Conservation (phyloP, 345 rosid genomes). For the Populus tremula region DNA sequence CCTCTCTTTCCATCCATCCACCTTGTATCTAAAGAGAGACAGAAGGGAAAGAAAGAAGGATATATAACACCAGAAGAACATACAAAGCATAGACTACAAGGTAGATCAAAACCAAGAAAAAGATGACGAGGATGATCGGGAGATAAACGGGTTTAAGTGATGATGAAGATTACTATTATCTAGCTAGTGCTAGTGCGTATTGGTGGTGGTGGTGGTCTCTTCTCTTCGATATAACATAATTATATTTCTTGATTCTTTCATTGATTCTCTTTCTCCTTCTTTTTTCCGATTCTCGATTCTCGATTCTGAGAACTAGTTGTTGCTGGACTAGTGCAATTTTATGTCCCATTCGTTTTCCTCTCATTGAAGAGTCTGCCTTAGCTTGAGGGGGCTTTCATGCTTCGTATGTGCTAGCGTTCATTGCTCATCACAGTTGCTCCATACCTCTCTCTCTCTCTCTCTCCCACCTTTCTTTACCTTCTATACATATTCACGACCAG, state of each 20-base stretch:
- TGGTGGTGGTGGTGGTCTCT: constrained; percentile 7
- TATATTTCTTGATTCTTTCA: constrained; percentile 3
- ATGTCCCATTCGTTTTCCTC: constrained; percentile 9
- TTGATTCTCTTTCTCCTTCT: constrained; percentile 9
- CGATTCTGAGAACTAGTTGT: neutral
- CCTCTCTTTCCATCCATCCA: neutral
- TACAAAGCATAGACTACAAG: neutral
- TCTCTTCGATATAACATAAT: neutral
- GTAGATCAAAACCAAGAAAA: neutral
- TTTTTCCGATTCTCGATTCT: neutral
- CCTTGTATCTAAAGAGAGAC: neutral
- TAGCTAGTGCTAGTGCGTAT: neutral
- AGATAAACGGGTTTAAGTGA: constrained; percentile 1
- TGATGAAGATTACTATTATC: neutral
- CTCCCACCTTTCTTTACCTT: neutral
- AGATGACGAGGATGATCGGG: neutral
- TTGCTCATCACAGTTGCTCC: constrained; percentile 13
- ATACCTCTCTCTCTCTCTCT: constrained; percentile 16
- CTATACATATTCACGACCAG: neutral
- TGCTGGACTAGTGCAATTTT: neutral
- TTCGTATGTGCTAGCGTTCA: constrained; percentile 37
- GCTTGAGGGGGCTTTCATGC: constrained; percentile 36
- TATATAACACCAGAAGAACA: neutral
- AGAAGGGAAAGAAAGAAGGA: neutral
- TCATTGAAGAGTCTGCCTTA: constrained; percentile 50